A percentile compares a stretch with the other conserved stretches of the same genome.
Conservation (phyloP, 108 stramenopile species). For the Cylindrotheca closterium region DNA sequence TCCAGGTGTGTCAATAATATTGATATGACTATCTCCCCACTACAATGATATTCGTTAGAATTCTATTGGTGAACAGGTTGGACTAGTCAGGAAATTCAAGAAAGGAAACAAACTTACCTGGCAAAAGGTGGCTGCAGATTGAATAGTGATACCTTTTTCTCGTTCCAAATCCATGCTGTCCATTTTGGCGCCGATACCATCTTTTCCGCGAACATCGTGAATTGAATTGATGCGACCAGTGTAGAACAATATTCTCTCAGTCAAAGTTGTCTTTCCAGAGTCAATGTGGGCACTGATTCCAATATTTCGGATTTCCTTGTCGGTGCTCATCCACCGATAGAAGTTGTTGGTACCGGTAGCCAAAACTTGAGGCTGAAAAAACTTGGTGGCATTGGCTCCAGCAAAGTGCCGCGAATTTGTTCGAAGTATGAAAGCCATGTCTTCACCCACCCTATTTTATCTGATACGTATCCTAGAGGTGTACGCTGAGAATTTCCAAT, state of each 20-base stretch:
- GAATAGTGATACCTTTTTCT: slow-evolving; percentile 98
- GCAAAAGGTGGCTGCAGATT: slow-evolving; percentile 99
- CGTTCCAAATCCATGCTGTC: slow-evolving; percentile 99
- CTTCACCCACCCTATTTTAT: too few species aligned
- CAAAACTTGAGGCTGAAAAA: neutral
- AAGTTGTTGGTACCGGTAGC: neutral
- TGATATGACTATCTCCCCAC: slow-evolving; percentile 95
- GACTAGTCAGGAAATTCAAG: too few species aligned
- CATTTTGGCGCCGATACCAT: slow-evolving; percentile 99
- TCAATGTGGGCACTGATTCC: slow-evolving; percentile 99
- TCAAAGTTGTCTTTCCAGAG: slow-evolving; percentile 98
- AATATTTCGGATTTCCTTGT: slow-evolving; percentile 85
- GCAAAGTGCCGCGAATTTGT: neutral
- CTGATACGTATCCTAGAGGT: too few species aligned
- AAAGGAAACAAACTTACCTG: slow-evolving; percentile 16
- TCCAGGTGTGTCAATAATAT: slow-evolving; percentile 99
- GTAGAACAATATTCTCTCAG: slow-evolving; percentile 99
- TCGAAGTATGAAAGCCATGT: neutral
- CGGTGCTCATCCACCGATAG: slow-evolving; percentile 41
- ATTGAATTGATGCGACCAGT: slow-evolving; percentile 96
- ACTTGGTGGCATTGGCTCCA: neutral
- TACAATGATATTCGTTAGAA: neutral
- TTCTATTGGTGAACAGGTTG: too few species aligned
- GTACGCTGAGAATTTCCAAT: too few species aligned
- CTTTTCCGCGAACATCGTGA: slow-evolving; percentile 98